These are phyloP conservation scores for Phaseolus lunatus DNA, from an alignment of 306 rosid genomes.

Conservation along the genomic window DNA sequence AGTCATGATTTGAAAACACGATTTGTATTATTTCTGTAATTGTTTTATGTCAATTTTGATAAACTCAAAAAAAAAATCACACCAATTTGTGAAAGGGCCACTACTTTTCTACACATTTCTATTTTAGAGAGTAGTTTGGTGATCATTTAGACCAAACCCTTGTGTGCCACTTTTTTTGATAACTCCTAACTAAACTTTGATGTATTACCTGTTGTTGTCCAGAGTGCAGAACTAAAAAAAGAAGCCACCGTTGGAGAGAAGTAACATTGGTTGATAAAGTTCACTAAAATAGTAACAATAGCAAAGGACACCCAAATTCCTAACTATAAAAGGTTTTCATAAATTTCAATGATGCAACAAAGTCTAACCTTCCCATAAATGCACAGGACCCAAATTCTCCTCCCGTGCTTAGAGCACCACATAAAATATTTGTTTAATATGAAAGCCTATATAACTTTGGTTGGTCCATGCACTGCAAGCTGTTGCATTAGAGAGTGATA, in stretches of 20 bases:
- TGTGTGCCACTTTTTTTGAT: background rate
- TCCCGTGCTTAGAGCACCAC: slow-evolving; percentile 45
- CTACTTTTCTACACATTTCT: too few relatives aligned
- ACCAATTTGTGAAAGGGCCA: too few relatives aligned
- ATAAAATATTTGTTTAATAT: slow-evolving; percentile 39
- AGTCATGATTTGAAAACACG: too few relatives aligned
- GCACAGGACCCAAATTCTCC: slow-evolving; percentile 38
- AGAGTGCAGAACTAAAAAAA: background rate
- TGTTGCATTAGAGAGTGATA: slow-evolving; percentile 51
- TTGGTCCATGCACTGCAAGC: slow-evolving; percentile 62
- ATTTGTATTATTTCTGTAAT: too few relatives aligned
- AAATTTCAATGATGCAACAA: slow-evolving; percentile 45
- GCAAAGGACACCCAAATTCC: slow-evolving; percentile 3
- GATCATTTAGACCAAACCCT: background rate
- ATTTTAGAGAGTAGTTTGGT: background rate
- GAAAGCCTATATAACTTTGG: slow-evolving; percentile 32
- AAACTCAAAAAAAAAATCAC: too few relatives aligned
- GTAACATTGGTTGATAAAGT: background rate
- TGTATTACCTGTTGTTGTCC: slow-evolving; percentile 9
- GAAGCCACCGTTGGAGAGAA: background rate
- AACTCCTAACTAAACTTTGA: slow-evolving; percentile 3
- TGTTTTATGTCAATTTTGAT: too few relatives aligned
- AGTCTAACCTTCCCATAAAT: slow-evolving; percentile 26
- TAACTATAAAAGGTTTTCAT: slow-evolving; percentile 35
- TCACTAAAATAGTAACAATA: background rate